Evolutionary conservation across 495 filamentous ascomycete genomes (phyloP).

Genomic region (Daldinia childiae): DNA sequence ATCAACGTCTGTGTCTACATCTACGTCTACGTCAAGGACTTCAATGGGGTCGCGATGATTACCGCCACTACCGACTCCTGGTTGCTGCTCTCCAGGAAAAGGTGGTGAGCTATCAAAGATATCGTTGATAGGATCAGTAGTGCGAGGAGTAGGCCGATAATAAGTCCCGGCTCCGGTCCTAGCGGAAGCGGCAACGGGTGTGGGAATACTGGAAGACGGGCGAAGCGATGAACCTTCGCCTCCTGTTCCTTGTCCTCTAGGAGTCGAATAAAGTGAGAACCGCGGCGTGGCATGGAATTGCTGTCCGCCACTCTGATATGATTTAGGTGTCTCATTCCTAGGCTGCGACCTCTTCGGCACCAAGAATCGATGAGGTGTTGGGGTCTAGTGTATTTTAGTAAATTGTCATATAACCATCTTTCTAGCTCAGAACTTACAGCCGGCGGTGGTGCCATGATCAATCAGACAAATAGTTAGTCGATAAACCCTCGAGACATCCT

Average conservation of each 20-base stretch:
- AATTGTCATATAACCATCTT: neutral
- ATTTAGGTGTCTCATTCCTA: constrained; percentile 46
- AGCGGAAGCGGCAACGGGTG: constrained; percentile 34
- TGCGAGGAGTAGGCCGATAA: constrained; percentile 36
- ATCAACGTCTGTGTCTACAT: constrained; percentile 34
- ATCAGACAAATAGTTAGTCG: neutral
- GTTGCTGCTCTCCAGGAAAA: neutral
- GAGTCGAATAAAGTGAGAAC: constrained; percentile 48
- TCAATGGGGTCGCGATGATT: constrained; percentile 48
- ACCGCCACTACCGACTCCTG: neutral
- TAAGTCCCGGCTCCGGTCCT: constrained; percentile 22
- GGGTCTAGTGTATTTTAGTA: constrained; percentile 45
- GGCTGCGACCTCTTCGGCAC: constrained; percentile 51
- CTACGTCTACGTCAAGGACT: constrained; percentile 26
- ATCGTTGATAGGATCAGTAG: constrained; percentile 35
- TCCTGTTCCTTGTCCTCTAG: constrained; percentile 20
- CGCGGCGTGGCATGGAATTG: constrained; percentile 56
- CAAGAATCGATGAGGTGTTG: constrained; percentile 54
- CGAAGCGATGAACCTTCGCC: constrained; percentile 21
- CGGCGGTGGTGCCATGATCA: constrained; percentile 41
- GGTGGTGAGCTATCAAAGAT: constrained; percentile 43
- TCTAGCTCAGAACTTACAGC: constrained; percentile 29
- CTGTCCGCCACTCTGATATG: constrained; percentile 35
- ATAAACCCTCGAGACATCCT: neutral
- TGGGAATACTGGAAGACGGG: constrained; percentile 36